Base-by-base conservation (phyloP, 768 basidiomycete genomes). In the Chalciporus piperatus region DNA sequence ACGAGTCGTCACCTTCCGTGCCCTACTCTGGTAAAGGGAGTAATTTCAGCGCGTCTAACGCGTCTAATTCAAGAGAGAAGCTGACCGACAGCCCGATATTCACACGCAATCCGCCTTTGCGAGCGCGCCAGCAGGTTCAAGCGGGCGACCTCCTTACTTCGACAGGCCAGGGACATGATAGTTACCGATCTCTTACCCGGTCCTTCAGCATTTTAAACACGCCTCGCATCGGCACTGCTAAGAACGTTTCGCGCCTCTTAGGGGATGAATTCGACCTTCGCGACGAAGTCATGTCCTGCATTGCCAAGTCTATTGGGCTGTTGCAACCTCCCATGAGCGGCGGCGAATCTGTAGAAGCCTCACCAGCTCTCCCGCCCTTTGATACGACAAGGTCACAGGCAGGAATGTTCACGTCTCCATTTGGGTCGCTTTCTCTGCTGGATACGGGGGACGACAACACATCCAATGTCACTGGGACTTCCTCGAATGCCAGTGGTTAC, bases 231-330 rank as follows among this genome's bases (percentile, higher is more conserved):
- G 35, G 70, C 10, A 57, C 66, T 17, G 65, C 66, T 16, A 60
- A 72, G 48, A 59, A 54, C 41, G 47, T 63, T 23, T 58, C 57
- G 22, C 56, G 45, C 50, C 51, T 66, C 47, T 68, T 76, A 28
- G 73, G 72, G 8, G 87, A 86, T 22, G 92, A 95, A 19, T 95
- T 98, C 59, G 92, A 98, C 66, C 80, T 98, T n/a, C 82, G 92
- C 32, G 92, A 94, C 59, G 94, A 92, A 59, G 95, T 99, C 28
- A 94, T 98, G 92, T 88, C 89, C 1, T 96, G 92, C 67, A 95
- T 99, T 54, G 94, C 96, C 1, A 95, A 96, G 67, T 96, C 93
- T 2, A 98, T 99, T 51, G 97, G 97, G 4, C 77, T 99, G 12
- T 73, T 92, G 20, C 95, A 97, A 57, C 90, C 94, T 4, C 85